These are phyloP conservation scores for Cladophialophora bantiana DNA, from an alignment of 2,329 filamentous ascomycete genomes.

Conservation along the genomic window DNA sequence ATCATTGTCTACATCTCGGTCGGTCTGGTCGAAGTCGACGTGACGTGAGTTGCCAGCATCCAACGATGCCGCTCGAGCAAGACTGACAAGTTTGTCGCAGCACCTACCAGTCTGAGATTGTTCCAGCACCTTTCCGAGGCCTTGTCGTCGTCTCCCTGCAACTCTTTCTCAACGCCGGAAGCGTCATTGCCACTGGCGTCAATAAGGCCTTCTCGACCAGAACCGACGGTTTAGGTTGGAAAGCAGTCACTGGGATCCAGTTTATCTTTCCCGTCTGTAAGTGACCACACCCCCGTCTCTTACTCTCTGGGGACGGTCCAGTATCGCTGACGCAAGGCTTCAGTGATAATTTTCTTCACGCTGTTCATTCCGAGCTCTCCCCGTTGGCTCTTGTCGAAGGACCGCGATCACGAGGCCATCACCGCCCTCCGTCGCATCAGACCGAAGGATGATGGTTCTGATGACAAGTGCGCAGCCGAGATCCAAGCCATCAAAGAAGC, in stretches of 20 bases:
- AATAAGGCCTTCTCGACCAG: constrained; percentile 13
- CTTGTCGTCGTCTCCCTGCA: constrained; percentile 3
- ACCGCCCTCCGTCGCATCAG: constrained; percentile 48
- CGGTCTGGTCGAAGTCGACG: constrained; percentile 8
- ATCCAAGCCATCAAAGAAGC: constrained; percentile 1
- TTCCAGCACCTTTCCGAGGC: constrained; percentile 4
- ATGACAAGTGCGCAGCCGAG: background rate
- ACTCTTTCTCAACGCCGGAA: constrained; percentile 1
- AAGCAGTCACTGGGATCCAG: constrained; percentile 55
- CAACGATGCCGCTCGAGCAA: background rate
- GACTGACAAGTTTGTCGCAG: background rate
- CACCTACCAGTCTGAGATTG: constrained; percentile 15
- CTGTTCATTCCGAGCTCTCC: constrained; percentile 55
- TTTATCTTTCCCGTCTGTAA: constrained; percentile 59
- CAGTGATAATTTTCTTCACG: constrained; percentile 53
- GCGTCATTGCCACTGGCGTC: constrained; percentile 6
- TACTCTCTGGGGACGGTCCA: background rate
- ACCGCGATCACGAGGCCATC: constrained; percentile 60
- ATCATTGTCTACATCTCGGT: constrained; percentile 44
- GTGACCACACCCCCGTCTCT: background rate
- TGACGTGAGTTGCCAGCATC: background rate
- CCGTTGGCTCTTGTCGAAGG: constrained; percentile 64
- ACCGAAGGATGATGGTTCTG: constrained; percentile 3
- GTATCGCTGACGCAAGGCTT: background rate
- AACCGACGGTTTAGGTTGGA: background rate